These are phyloP conservation scores for Colletotrichum euphorbiae DNA, from an alignment of 2,329 filamentous ascomycete genomes.

Conservation along the genomic window DNA sequence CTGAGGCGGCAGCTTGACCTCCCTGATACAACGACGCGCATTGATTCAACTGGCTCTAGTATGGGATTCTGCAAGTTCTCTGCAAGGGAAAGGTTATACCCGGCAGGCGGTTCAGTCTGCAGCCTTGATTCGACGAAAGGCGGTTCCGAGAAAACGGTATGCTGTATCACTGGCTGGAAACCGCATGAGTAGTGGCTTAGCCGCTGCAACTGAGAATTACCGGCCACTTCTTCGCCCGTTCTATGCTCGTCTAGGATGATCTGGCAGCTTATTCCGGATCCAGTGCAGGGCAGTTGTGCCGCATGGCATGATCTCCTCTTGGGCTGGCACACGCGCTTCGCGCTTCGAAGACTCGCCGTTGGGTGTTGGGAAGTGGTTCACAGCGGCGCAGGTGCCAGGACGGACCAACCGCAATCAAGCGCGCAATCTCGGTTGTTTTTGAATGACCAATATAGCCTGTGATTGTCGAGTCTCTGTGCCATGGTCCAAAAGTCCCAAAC, in stretches of 20 bases:
- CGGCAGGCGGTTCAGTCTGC: constrained; percentile 35
- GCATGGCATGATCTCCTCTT: constrained; percentile 29
- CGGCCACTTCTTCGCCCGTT: constrained; percentile 31
- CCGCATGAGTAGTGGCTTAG: constrained; percentile 37
- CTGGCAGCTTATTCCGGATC: constrained; percentile 31
- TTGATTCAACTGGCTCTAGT: constrained; percentile 15
- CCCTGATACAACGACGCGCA: constrained; percentile 9
- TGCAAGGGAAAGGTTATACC: constrained; percentile 36
- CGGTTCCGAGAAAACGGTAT: constrained; percentile 29
- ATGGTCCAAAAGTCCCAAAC: not conserved
- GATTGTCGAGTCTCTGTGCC: not conserved
- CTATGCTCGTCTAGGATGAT: constrained; percentile 32
- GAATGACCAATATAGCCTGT: not conserved
- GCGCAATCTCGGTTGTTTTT: not conserved
- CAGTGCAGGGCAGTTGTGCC: constrained; percentile 25
- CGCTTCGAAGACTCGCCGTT: constrained; percentile 26
- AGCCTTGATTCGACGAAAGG: constrained; percentile 29
- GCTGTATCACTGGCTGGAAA: constrained; percentile 29
- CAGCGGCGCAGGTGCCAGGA: not conserved
- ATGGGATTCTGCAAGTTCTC: constrained; percentile 19
- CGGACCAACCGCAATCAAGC: not conserved
- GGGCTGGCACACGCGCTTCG: constrained; percentile 32
- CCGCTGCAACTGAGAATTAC: constrained; percentile 39
- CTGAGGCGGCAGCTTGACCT: not conserved
- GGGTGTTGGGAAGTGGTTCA: constrained; percentile 9